phyloP scores from a whole-genome alignment of 768 basidiomycete genomes.

The Naematelia aurantialba region DNA sequence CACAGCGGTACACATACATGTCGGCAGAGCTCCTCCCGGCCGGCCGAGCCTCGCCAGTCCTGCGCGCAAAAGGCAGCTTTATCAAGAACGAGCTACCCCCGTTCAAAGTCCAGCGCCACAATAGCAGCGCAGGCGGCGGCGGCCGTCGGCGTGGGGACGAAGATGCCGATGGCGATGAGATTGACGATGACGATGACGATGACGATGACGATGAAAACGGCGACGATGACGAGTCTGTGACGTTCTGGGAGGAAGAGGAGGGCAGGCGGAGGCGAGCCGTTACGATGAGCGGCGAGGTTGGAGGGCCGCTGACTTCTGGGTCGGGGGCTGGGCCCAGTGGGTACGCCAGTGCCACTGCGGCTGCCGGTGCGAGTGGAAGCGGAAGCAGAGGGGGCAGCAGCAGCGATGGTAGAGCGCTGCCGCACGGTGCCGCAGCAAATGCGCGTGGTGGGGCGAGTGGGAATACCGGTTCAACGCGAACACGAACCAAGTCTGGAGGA shows the following conservation, averaged over 20 bases:
- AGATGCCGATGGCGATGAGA: neutral
- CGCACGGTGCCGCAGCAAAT: too few species aligned
- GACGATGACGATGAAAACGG: neutral
- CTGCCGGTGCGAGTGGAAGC: neutral
- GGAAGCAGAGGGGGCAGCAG: too few species aligned
- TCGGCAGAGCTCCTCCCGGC: neutral
- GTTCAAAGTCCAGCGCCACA: constrained; percentile 19
- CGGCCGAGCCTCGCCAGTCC: neutral
- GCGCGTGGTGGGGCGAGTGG: too few species aligned
- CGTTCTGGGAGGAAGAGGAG: neutral
- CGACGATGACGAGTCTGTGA: neutral
- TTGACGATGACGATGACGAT: neutral
- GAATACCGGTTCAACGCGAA: too few species aligned
- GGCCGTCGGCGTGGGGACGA: neutral
- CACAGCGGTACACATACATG: neutral
- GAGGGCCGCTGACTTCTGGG: neutral
- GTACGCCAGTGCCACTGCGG: neutral
- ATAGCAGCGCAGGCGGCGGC: too few species aligned
- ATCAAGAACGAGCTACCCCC: constrained; percentile 45
- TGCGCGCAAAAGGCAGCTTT: constrained; percentile 13
- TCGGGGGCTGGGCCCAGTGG: neutral
- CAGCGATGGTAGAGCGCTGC: too few species aligned
- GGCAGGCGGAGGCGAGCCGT: neutral
- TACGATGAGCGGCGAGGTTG: neutral
- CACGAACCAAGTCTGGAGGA: too few species aligned